Evolutionary conservation across 768 basidiomycete species (phyloP), one percentile per base, ranked within the genome.

Genomic region (Tricholomella constricta): DNA sequence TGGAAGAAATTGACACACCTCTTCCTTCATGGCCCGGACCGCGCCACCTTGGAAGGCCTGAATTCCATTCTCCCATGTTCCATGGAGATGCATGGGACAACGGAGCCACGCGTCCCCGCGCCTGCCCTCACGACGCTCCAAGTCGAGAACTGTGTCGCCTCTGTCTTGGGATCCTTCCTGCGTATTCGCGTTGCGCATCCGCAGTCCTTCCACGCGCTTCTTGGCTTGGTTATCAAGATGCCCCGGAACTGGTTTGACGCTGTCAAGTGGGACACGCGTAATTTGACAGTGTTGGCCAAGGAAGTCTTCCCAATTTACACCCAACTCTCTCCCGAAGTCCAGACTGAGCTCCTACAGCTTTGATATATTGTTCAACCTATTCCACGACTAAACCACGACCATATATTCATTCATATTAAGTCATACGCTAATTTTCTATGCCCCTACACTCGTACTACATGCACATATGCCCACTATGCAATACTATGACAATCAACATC

Each of bases 21-120:
- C 25, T n/a, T 22, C 2, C 11, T 57, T 23, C 23, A 4, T 6
- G 31, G 20, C n/a, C 44, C 52, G 23, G 56, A 57, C 17, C 6
- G 19, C 6, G 52, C 36, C 44, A 54, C 56, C 17, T 31, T 54
- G 17, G 25, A 44, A 6, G 42, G 23, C 20, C 48, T 55, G 14
- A 49, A 53, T 15, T 31, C 23, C 15, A 20, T 31, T n/a, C 26
- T 35, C 6, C 25, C 48, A 4, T 20, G 15, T 19, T 27, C 14
- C 12, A 15, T 9, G 26, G 41, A 26, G 29, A 34, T 11, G 23
- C 38, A 40, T 11, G 38, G 38, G 3, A 40, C 38, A 19, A 22
- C 38, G 2, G 6, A 20, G 6, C 45, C 45, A 19, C 27, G 31
- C 5, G 3, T 23, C 20, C 45, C 45, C 12, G 19, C 34, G 3